Evolutionary conservation across 306 rosid species (phyloP).

Genomic region (Cucumis cinereus): DNA sequence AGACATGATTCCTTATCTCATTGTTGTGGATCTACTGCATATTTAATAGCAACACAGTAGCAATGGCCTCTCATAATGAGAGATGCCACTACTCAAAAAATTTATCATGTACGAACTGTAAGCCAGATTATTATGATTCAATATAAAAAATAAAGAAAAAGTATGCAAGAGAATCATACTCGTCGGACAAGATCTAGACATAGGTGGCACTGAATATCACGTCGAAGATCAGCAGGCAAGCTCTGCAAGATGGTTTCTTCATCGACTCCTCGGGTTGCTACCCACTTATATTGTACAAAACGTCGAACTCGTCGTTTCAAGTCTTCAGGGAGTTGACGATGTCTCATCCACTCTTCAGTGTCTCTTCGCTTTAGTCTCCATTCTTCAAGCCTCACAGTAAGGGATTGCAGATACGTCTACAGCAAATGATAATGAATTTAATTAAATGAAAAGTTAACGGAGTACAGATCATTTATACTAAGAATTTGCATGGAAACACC

Average conservation of each 20-base stretch:
- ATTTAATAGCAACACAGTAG: not conserved
- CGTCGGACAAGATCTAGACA: constrained; percentile 91
- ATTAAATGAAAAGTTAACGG: not conserved
- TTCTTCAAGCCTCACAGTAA: constrained; percentile 87
- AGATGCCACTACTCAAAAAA: not conserved
- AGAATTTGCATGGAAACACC: not conserved
- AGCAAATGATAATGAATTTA: not conserved
- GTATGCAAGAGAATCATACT: constrained; percentile 31
- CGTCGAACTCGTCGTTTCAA: constrained; percentile 61
- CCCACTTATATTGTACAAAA: constrained; percentile 87
- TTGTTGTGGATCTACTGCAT: not conserved
- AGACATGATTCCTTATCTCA: not conserved
- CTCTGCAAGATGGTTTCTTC: constrained; percentile 78
- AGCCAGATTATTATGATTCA: not conserved
- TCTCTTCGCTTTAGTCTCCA: constrained; percentile 96
- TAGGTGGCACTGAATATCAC: constrained; percentile 86
- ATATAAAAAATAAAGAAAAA: not conserved
- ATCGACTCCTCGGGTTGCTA: constrained; percentile 90
- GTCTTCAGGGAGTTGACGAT: constrained; percentile 97
- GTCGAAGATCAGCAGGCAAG: constrained; percentile 93
- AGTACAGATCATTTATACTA: not conserved
- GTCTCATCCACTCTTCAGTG: constrained; percentile 99
- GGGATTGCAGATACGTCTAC: constrained; percentile 92
- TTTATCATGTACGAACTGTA: not conserved
- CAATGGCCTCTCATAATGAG: not conserved